Percentiles rank a stretch among this genome's conserved stretches.
Evolutionary conservation across 192 early-diverging fungal genomes (phyloP).

Genomic region (Backusella tuberculispora): DNA sequence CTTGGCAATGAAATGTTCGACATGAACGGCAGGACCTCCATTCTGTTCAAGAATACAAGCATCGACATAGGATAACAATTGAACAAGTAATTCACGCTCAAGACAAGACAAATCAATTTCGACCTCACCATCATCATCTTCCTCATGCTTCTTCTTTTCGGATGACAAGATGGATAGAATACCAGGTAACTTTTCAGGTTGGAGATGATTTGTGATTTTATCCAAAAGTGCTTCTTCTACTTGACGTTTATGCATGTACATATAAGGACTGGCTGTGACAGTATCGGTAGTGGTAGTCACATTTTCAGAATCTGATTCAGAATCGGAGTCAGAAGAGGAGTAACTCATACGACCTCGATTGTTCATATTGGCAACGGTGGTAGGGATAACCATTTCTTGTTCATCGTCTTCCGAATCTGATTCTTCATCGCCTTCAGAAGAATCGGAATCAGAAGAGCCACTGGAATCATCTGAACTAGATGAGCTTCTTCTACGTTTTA

Average conservation of each 20-base stretch:
- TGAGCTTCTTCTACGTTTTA: conserved; percentile 31
- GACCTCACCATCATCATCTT: conserved; percentile 34
- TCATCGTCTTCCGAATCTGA: conserved; percentile 19
- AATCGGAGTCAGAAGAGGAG: conserved; percentile 25
- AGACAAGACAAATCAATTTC: conserved; percentile 43
- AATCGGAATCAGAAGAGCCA: conserved; percentile 3
- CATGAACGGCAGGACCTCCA: conserved; percentile 30
- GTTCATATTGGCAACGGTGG: conserved; percentile 19
- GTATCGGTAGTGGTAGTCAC: not conserved
- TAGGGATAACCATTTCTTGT: conserved; percentile 8
- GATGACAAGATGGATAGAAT: conserved; percentile 37
- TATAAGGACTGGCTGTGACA: conserved; percentile 12
- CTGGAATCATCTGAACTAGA: conserved; percentile 12
- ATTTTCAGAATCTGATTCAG: conserved; percentile 29
- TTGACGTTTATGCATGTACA: conserved; percentile 39
- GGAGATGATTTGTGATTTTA: conserved; percentile 37
- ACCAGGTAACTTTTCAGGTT: conserved; percentile 38
- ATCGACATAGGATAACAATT: conserved; percentile 41
- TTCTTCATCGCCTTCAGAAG: conserved; percentile 8
- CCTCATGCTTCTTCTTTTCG: conserved; percentile 17
- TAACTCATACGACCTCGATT: conserved; percentile 6
- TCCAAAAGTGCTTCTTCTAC: conserved; percentile 38
- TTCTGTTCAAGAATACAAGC: conserved; percentile 42
- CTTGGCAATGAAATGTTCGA: conserved; percentile 27
- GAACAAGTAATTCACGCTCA: conserved; percentile 34